phyloP scores from a whole-genome alignment of 1,139 yeast species.

The Geotrichum carabidarum region DNA sequence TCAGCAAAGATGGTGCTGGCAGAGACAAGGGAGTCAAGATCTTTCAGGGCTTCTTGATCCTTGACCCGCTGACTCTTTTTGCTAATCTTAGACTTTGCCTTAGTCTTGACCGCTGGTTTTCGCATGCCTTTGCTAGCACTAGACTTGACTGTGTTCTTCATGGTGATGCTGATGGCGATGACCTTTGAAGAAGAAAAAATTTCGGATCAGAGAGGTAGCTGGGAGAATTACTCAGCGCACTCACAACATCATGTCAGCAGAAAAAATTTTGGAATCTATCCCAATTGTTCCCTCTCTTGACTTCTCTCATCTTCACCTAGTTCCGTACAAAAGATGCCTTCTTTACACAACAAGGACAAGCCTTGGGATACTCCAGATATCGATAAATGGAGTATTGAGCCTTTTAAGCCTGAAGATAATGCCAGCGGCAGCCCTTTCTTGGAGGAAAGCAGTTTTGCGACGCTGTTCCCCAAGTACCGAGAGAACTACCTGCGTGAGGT shows the following conservation, averaged over 20 bases:
- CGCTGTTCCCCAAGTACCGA: constrained; percentile 93
- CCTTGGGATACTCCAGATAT: constrained; percentile 98
- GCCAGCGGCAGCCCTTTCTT: constrained; percentile 80
- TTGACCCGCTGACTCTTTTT: constrained; percentile 24
- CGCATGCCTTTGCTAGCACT: constrained; percentile 10
- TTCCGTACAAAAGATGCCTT: constrained; percentile 53
- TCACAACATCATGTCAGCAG: neutral
- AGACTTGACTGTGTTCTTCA: constrained; percentile 14
- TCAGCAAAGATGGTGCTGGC: constrained; percentile 42
- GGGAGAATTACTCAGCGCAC: neutral
- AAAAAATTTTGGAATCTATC: neutral
- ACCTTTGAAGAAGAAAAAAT: constrained; percentile 1
- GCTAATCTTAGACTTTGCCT: constrained; percentile 15
- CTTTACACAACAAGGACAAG: constrained; percentile 88
- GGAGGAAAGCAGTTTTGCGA: constrained; percentile 92
- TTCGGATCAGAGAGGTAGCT: neutral
- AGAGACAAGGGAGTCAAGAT: constrained; percentile 27
- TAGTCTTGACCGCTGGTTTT: constrained; percentile 8
- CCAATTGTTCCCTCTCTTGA: neutral
- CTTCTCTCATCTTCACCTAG: neutral
- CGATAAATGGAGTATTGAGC: constrained; percentile 89
- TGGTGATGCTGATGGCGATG: neutral
- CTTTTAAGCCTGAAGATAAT: constrained; percentile 85
- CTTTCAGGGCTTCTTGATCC: constrained; percentile 25
- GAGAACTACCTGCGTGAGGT: constrained; percentile 82